Evolutionary conservation across 495 filamentous ascomycete species (phyloP).

Genomic region (Penicillium argentinense): DNA sequence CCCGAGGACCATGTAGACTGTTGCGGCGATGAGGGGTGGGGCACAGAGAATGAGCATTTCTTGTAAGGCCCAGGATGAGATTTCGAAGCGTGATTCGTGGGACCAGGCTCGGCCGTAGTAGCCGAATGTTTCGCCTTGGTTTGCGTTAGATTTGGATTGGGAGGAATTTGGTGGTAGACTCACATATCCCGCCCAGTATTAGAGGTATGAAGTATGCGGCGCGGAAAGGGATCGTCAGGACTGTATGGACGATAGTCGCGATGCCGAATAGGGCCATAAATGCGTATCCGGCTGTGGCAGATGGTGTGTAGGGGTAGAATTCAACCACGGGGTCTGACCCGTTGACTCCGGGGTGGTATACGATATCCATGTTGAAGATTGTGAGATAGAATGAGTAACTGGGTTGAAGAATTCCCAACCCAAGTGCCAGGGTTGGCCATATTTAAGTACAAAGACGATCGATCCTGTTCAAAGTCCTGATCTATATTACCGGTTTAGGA

Average conservation of each 20-base stretch:
- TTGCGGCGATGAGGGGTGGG: constrained; percentile 51
- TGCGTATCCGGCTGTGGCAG: constrained; percentile 43
- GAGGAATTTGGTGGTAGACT: constrained; percentile 12
- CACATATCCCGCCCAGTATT: constrained; percentile 57
- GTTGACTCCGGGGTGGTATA: constrained; percentile 31
- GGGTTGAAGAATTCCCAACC: background rate
- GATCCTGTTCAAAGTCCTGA: constrained; percentile 1
- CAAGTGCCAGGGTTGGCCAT: background rate
- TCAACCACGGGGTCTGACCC: constrained; percentile 36
- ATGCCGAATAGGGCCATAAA: constrained; percentile 50
- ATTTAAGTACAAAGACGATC: constrained; percentile 15
- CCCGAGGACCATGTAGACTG: constrained; percentile 60
- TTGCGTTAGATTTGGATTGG: background rate
- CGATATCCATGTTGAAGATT: constrained; percentile 32
- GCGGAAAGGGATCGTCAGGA: constrained; percentile 41
- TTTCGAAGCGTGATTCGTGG: constrained; percentile 23
- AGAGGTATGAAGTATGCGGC: constrained; percentile 59
- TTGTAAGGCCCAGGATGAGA: constrained; percentile 40
- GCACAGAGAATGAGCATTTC: constrained; percentile 47
- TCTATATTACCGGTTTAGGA: constrained; percentile 21
- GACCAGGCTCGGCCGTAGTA: constrained; percentile 49
- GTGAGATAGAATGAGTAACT: background rate
- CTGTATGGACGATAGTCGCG: constrained; percentile 37
- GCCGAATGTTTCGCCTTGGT: constrained; percentile 44
- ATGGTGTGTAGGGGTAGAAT: constrained; percentile 51